Percentiles rank a stretch among this genome's conserved stretches.
Conservation (phyloP, 2,329 filamentous ascomycete genomes). For the Hymenoscyphus infarciens region DNA sequence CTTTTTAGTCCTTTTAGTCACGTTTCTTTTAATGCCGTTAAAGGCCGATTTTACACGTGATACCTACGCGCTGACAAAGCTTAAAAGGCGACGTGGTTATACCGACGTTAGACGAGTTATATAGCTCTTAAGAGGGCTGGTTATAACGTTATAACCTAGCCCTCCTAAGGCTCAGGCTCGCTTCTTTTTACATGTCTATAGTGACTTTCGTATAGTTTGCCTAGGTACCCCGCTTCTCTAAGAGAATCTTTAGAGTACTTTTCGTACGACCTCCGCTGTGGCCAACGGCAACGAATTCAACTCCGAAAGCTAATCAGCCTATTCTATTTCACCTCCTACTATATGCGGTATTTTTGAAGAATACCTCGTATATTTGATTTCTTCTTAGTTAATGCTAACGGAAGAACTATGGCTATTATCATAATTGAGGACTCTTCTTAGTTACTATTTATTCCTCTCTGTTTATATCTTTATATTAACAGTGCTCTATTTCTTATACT, state of each 20-base stretch:
- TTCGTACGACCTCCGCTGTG: background rate
- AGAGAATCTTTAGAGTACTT: background rate
- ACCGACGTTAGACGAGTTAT: too few relatives aligned
- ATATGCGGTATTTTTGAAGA: conserved; percentile 4
- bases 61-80: too few relatives aligned
- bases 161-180: too few relatives aligned
- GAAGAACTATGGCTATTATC: background rate
- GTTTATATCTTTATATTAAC: background rate
- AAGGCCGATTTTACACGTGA: too few relatives aligned
- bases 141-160: too few relatives aligned
- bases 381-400: background rate
- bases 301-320: conserved; percentile 16
- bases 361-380: background rate
- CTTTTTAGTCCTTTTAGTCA: too few relatives aligned
- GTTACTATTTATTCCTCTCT: background rate
- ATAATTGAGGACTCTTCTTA: background rate
- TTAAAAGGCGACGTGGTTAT: too few relatives aligned
- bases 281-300: background rate
- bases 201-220: too few relatives aligned
- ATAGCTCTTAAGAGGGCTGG: too few relatives aligned
- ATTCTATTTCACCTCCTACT: conserved; percentile 4
- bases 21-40: too few relatives aligned
- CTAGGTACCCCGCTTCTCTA: conserved; percentile 11
- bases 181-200: too few relatives aligned
- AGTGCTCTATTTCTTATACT: too few relatives aligned